Base-by-base conservation (phyloP, 768 basidiomycete species). In the Termitomyces sp. region DNA sequence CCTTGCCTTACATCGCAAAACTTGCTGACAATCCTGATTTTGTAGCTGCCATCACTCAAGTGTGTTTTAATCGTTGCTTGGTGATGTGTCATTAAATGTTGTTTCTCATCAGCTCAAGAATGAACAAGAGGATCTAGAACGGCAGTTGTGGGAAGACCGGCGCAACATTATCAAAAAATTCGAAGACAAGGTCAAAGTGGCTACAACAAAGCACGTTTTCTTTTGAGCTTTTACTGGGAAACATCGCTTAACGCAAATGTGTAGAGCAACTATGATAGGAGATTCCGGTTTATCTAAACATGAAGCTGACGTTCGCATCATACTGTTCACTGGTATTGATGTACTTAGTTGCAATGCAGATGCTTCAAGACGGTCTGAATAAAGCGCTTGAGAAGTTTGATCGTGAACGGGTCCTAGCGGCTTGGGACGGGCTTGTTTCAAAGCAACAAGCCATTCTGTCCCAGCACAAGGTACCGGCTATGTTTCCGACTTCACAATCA, bases 381-480 rank as follows among this genome's bases (percentile, higher is more conserved):
- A 81, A 76, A 62, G 90, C 91, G 59, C 68, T 92, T 37, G 72
- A 69, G 39, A 81, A 77, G 60, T 92, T 92, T 66, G 91, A 92
- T 66, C 64, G 64, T n/a, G 84, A 90, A 51, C 78, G 86, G 37
- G 86, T 77, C 10, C 69, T 92, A 6, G 76, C 83, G 3, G 87
- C 88, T 9, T 94, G 90, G 89, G 90, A 90, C 65, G 81, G 80
- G 20, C 76, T 93, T n/a, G 69, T 86, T 20, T 72, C 81, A 51
- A 83, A 81, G 63, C 92, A 94, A 68, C 91, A 94, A 70, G 66
- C 73, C 0, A 72, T 80, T 16, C 74, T 94, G 49, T 82, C 84
- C 62, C 68, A 75, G 31, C 72, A 86, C 46, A 74, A 78, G 41
- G 81, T 93, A 15, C 92, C 92, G 16, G 77, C 82, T 2, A 92